A percentile compares a stretch with the other conserved stretches of the same genome.
Evolutionary conservation across 78 protist species (phyloP).

Genomic region (Dictyostelium purpureum): DNA sequence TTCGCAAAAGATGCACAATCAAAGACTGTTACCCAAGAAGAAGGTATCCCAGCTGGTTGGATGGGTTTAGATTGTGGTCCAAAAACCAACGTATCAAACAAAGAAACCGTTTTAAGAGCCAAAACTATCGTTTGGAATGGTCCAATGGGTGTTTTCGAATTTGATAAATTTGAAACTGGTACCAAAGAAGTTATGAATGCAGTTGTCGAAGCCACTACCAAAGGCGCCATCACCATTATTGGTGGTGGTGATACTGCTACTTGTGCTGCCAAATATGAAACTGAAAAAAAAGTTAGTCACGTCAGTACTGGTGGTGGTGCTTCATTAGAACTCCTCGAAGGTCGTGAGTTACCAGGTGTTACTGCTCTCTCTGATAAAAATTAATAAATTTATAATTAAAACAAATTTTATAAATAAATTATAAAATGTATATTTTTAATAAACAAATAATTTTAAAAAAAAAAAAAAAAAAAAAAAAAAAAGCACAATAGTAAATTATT

Average conservation of each 20-base stretch:
- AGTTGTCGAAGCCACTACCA: slow-evolving; percentile 85
- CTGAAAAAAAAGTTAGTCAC: slow-evolving; percentile 93
- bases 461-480: not conserved
- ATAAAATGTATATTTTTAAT: not conserved
- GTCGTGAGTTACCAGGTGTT: slow-evolving; percentile 87
- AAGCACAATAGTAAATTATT: not conserved
- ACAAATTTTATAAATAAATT: not conserved
- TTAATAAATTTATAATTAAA: not conserved
- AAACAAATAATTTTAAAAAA: too few relatives aligned
- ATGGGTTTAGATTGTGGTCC: slow-evolving; percentile 99
- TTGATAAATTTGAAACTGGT: slow-evolving; percentile 92
- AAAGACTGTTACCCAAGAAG: slow-evolving; percentile 71
- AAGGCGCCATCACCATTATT: slow-evolving; percentile 94
- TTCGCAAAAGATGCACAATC: slow-evolving; percentile 84
- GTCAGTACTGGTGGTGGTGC: slow-evolving; percentile 99
- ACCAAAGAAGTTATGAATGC: slow-evolving; percentile 90
- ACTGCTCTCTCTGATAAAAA: slow-evolving; percentile 71
- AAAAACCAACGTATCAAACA: slow-evolving; percentile 81
- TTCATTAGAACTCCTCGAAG: slow-evolving; percentile 98
- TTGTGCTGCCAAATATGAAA: slow-evolving; percentile 88
- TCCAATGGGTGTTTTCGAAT: slow-evolving; percentile 99
- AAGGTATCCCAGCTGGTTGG: slow-evolving; percentile 97
- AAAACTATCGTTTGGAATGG: slow-evolving; percentile 99
- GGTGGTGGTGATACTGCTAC: slow-evolving; percentile 99
- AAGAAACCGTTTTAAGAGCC: slow-evolving; percentile 66